Base-by-base conservation (phyloP, 805 yeast genomes). In the Wickerhamiella qilinensis region DNA sequence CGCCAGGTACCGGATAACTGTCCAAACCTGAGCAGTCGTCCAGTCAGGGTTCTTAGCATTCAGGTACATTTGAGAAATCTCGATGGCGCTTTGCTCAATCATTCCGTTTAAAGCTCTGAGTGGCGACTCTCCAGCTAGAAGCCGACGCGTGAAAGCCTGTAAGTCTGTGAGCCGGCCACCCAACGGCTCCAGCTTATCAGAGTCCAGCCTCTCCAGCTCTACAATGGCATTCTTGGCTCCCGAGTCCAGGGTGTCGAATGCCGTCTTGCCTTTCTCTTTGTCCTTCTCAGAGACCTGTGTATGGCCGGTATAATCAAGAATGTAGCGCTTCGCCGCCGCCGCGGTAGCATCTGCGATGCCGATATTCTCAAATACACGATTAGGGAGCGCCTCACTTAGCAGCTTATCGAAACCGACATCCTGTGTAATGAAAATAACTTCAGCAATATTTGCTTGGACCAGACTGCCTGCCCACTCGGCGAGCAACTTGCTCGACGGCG, bases 151-250 rank as follows among this genome's bases (percentile, higher is more conserved):
- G 58, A 83, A 85, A 21, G 88, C 77, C 57, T 91, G 95, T 37
- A 91, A 64, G 56, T 91, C 98, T 33, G 85, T 66, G 86, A 88
- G 80, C 45, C 98, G 73, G 30, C 98, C 98, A 17, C 98, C 98
- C 20, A 91, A 59, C 11, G 94, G 93, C 20, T 63, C 72, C 25
- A 86, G 59, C 24, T 39, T 41, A 12, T 33, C 30, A 5, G 37
- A 30, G 4, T 35, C 15, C 22, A 38, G 14, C 3, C 16, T 14
- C 31, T 27, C 28, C 15, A 39, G 34, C 18, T 60, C 57, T 19
- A 72, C 76, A 19, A 85, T 63, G 8, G 64, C 66, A 2, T 52
- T 43, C 6, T 44, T 19, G 6, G 27, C 27, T 18, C 15, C 32
- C 28, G 38, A 18, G 3, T 20, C 27, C 11, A 39, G 31, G 8